Base-by-base conservation (phyloP, 208 protist species). In the Leishmania mexicana region DNA sequence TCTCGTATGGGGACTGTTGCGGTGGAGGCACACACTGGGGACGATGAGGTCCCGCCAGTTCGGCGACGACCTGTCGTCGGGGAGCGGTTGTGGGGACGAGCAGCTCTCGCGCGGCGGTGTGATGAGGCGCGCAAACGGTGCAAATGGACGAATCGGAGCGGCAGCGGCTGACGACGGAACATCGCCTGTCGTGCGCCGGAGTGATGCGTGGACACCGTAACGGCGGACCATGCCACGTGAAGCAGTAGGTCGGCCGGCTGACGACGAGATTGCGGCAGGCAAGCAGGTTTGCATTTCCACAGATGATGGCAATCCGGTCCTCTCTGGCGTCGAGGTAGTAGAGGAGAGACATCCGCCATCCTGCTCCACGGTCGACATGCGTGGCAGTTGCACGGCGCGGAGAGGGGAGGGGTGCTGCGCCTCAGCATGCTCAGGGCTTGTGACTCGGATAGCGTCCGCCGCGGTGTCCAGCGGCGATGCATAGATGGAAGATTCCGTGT, bases 21-120 rank as follows among this genome's bases (percentile, higher is more conserved):
- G 81, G 64, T n/a, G 49, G 51, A 62, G 1, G 1, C 77, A 79
- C 81, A 81, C 76, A 3, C 77, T 62, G 13, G 81, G 72, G 6
- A 79, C 53, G 6, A 75, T 54, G 47, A 71, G 67, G 24, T 64
- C 72, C 60, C 71, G 81, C 72, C 72, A 76, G 62, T 64, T 67
- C 6, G 47, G 60, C 3, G 17, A 42, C 17, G 31, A 35, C 24
- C 58, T 24, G 42, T 42, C 35, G 28, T 40, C 51, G 31, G 31
- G 42, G 51, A 58, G 31, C 31, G 35, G 40, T 3, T 76, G 73
- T 7, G 17, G 51, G 51, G 11, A 40, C 31, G 73, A 31, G 51
- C 3, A 11, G 73, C 47, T 64, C 31, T 31, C 45, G 28, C 28
- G 21, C 3, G 11, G 24, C 28, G 42, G 28, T 2, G 70, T 38